Evolutionary conservation across 129 eudicot species (phyloP), one percentile per base, ranked within the genome.

Genomic region (Gnaphalium uliginosum): DNA sequence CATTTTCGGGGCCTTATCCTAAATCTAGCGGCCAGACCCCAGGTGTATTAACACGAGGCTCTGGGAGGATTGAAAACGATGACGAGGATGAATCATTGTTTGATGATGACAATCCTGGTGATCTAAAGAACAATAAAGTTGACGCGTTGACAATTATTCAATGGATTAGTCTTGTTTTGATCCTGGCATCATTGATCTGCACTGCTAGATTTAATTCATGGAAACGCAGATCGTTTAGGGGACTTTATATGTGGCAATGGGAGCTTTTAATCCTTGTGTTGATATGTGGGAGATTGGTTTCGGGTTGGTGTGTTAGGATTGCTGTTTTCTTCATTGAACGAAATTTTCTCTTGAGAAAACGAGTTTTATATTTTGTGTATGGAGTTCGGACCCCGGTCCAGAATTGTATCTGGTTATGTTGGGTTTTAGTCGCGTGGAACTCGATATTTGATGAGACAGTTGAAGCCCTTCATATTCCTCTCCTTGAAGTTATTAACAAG

Each of bases 91-190:
- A 89, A 9, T 81, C 86, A 3, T 62, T 87, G 18, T 83, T 87
- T 26, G 92, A 81, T 22, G 92, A 86, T 21, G 94, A 87, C 69
- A 65, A 87, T 50, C 96, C 92, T 0, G 90, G 82, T n/a, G 90
- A 90, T 25, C 79, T 81, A 9, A 87, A 76, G 70, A 77, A 53
- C 48, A 68, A 19, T 0, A 90, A 83, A 43, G 63, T 85, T 30
- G 87, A 90, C 64, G 85, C 84, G 3, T 43, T 76, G 19, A 85
- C 92, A 0, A 23, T 87, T 24, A 35, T 71, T 9, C 87, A 90
- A 69, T 86, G 91, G 91, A 64, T 86, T 7, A 66, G 88, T 65
- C 84, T 90, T 8, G 27, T 90, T 29, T 46, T 83, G 54, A 80
- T 90, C 17, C 54, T 82, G 1, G 14, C 88, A 11, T 19, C 72